Conservation (phyloP, 2,329 filamentous ascomycete genomes). For the Massarina eburnea region DNA sequence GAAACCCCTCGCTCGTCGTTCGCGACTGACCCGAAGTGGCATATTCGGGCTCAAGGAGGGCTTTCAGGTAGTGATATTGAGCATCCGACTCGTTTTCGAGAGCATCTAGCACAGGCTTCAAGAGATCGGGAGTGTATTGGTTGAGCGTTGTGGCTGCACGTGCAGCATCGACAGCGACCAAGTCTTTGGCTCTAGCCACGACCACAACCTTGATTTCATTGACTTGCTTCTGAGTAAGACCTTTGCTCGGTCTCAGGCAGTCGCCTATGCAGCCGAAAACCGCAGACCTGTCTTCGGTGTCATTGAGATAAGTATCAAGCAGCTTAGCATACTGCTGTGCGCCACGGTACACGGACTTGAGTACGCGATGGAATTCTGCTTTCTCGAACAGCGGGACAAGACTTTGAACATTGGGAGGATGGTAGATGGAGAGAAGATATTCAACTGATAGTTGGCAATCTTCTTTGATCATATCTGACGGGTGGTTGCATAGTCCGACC, state of each 20-base stretch:
- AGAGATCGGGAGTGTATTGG: conserved; percentile 62
- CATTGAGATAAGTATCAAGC: conserved; percentile 80
- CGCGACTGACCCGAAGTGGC: conserved; percentile 28
- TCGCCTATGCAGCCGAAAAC: conserved; percentile 80
- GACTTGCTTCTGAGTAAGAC: conserved; percentile 68
- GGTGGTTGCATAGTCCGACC: conserved; percentile 80
- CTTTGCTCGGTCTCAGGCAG: conserved; percentile 67
- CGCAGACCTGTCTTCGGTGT: conserved; percentile 71
- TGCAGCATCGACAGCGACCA: conserved; percentile 68
- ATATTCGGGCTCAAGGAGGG: conserved; percentile 68
- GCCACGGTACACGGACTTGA: conserved; percentile 82
- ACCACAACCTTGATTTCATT: conserved; percentile 71
- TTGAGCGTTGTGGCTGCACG: conserved; percentile 68
- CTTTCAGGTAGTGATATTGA: conserved; percentile 75
- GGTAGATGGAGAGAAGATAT: conserved; percentile 90
- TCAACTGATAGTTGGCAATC: conserved; percentile 97
- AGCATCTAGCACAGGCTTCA: conserved; percentile 65
- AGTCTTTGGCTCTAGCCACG: conserved; percentile 62
- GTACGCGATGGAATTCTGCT: conserved; percentile 84
- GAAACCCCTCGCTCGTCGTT: conserved; percentile 26
- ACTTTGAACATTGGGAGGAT: conserved; percentile 76
- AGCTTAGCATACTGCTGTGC: conserved; percentile 80
- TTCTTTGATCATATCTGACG: conserved; percentile 76
- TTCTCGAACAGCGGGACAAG: conserved; percentile 77
- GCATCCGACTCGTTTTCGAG: conserved; percentile 62